These are phyloP conservation scores for Fraxinus angustifolia DNA, from an alignment of 305 asterid genomes.

Conservation along the genomic window DNA sequence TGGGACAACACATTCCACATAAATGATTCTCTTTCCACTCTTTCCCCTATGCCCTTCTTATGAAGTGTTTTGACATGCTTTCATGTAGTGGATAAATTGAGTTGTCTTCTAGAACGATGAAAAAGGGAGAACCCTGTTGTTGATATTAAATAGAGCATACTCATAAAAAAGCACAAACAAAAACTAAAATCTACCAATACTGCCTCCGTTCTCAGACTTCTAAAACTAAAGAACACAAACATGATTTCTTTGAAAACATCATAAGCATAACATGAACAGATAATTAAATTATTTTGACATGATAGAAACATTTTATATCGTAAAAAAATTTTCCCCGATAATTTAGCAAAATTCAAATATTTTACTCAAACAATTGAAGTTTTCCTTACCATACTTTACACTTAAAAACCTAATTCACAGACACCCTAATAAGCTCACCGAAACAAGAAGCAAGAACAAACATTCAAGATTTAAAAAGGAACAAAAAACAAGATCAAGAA, in stretches of 20 bases:
- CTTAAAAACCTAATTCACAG: slow-evolving; percentile 16
- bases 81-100: background rate
- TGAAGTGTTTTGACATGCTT: background rate
- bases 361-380: background rate
- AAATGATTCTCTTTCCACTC: background rate
- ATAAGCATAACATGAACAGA: background rate
- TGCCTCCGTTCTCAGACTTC: background rate
- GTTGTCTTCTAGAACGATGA: background rate
- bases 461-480: background rate
- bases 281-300: background rate
- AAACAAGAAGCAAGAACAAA: background rate
- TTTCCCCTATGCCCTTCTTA: background rate
- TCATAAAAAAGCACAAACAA: slow-evolving; percentile 11
- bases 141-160: slow-evolving; percentile 14
- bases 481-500: background rate
- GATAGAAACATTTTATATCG: background rate
- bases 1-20: background rate
- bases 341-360: background rate
- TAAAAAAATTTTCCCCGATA: background rate
- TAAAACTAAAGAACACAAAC: slow-evolving; percentile 4
- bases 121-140: background rate
- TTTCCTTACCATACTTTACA: background rate
- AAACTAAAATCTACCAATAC: background rate
- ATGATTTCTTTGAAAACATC: background rate
- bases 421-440: background rate